Evolutionary conservation across 164 flowering plant species (phyloP), one percentile per base, ranked within the genome.

Genomic region (Vitis cinerea): DNA sequence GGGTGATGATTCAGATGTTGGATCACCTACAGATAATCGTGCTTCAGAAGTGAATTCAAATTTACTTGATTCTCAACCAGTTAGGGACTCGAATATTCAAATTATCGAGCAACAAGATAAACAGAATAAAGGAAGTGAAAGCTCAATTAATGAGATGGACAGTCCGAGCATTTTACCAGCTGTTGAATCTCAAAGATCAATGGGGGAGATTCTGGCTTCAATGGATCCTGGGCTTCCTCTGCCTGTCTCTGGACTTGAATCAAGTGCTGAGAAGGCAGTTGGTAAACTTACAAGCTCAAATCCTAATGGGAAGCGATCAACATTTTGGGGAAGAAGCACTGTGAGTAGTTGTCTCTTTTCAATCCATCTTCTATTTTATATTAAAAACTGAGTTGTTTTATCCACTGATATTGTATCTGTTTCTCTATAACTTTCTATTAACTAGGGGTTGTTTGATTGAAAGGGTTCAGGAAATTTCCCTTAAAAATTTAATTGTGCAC

Each of bases 301-400:
- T 74, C 51, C 62, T 67, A 86, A 62, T 82, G 79, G 78, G 30
- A 93, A 91, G 77, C 89, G 90, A 47, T 77, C 97, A 75, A 74
- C 85, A 52, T 91, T 93, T 73, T 93, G 97, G 97, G 93, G 97
- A 70, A 88, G 97, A 78, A 83, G 82, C 72, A 82, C 78, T 73
- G 99, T 96, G 76, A 88, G 99, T 37, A 37, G 7, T 83, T 71
- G 56, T 66, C 17, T 10, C 51, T 59, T 27, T 29, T 55, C 58
- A n/a, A 17, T 63, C 9, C 37, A 7, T 64, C 27, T 12, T 59
- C 51, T 70, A 52, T 29, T 19, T 48, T 59, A 14, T 48, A 55
- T 23, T 23, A 47, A 60, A 1, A 63, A 4, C 7, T 23, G 27
- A 23, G 27, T 23, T 23, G 27, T 23, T 23, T 23, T 23, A 23